Base-by-base conservation (phyloP, 176 grass and related monocot genomes). In the Dendrocalamus sinicus region DNA sequence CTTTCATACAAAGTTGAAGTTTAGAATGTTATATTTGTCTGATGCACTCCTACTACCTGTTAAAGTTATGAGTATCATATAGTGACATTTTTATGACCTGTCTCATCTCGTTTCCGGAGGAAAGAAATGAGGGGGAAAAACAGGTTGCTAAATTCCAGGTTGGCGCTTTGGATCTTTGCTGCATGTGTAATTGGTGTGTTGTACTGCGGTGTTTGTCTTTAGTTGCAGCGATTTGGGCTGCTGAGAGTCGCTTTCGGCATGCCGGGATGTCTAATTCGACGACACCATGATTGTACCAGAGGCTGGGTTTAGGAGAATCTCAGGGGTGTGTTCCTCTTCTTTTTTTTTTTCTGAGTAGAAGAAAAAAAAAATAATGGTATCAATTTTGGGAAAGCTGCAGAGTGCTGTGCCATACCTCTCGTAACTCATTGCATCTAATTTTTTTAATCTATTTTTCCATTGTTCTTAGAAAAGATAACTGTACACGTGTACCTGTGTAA, bases 211-310 rank as follows among this genome's bases (percentile, higher is more conserved):
- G 48, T 57, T 86, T 72, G 84, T 78, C 79, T 72, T 28, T 64
- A 16, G 65, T 11, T 57, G 65, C 66, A 41, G 73, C 55, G 40
- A 80, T 80, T 65, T 62, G 6, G 70, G 44, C 58, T 51, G n/a
- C 58, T 72, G 12, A 41, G 17, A 57, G 28, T 75, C 12, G 46
- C 75, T 86, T 67, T 83, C 67, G 74, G 67, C 79, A 77, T 67
- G 79, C 45, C 12, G 12, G 46, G 40, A 73, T 83, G 72, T 63
- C 15, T 44, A 20, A 78, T 79, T 83, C 52, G 60, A 17, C 26
- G 89, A 84, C 84, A 84, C 24, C 60, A 87, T 91, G 80, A 84
- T 91, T 74, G 80, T 70, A 53, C 20, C 13, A 7, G 30, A 53
- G 30, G 32, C 26, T 41, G 68, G 60, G 51, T 67, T 67, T 68